Conservation (phyloP, 768 basidiomycete genomes). For the Kwoniella botswanensis region DNA sequence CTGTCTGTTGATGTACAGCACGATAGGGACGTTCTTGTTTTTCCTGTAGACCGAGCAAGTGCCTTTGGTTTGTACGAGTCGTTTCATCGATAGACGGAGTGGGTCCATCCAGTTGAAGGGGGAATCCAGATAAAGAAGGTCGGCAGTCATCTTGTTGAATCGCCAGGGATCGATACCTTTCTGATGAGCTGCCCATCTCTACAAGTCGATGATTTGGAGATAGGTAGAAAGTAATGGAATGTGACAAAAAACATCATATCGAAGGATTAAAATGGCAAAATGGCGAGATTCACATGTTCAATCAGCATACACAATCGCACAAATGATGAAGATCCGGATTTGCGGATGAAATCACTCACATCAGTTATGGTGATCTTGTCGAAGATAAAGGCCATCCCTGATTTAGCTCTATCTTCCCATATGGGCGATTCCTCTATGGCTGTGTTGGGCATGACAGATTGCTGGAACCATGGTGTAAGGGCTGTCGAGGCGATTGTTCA, state of each 20-base stretch:
- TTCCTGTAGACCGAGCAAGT: slow-evolving; percentile 30
- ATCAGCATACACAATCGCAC: no score
- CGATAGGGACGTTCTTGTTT: slow-evolving; percentile 35
- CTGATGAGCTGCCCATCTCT: slow-evolving; percentile 41
- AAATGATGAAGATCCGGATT: no score
- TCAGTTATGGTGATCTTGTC: slow-evolving; percentile 41
- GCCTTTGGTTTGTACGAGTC: slow-evolving; percentile 20
- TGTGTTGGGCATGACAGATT: slow-evolving; percentile 40
- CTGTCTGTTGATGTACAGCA: slow-evolving; percentile 49
- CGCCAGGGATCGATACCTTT: slow-evolving; percentile 29
- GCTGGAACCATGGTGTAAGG: slow-evolving; percentile 46
- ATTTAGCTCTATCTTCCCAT: slow-evolving; percentile 36
- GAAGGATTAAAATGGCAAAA: neutral
- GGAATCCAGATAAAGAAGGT: slow-evolving; percentile 28
- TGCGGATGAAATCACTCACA: slow-evolving; percentile 26
- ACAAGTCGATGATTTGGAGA: neutral
- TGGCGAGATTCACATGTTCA: no score
- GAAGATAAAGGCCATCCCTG: slow-evolving; percentile 35
- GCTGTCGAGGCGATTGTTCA: slow-evolving; percentile 1
- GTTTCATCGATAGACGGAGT: slow-evolving; percentile 30
- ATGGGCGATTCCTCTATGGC: slow-evolving; percentile 39
- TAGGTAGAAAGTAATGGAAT: neutral
- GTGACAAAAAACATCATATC: neutral
- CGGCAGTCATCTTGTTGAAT: slow-evolving; percentile 48
- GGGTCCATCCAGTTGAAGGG: slow-evolving; percentile 44